A percentile compares a stretch with the other conserved stretches of the same genome.
Conservation (phyloP, 2,329 filamentous ascomycete species). For the Phialophora tarda region DNA sequence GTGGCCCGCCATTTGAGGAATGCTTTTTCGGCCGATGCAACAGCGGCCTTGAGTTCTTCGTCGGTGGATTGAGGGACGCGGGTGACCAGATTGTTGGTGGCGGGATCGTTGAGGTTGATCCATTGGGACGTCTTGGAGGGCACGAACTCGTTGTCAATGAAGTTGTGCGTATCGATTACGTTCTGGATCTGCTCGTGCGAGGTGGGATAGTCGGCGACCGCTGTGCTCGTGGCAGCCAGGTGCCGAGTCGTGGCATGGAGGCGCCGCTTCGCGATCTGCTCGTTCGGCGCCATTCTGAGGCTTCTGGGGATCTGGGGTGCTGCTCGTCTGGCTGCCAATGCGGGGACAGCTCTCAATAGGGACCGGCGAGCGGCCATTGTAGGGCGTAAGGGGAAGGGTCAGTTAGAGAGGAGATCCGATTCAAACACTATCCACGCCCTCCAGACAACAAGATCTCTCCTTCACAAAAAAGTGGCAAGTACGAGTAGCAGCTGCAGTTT, state of each 20-base stretch:
- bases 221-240: slow-evolving; percentile 57
- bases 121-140: slow-evolving; percentile 63
- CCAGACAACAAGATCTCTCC: background rate
- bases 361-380: slow-evolving; percentile 37
- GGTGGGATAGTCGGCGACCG: slow-evolving; percentile 60
- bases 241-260: slow-evolving; percentile 63
- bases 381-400: background rate
- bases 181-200: slow-evolving; percentile 62
- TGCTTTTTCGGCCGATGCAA: slow-evolving; percentile 66
- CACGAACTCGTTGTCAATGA: slow-evolving; percentile 68
- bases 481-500: background rate
- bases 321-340: slow-evolving; percentile 37
- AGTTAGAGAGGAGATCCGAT: background rate
- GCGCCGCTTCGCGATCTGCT: slow-evolving; percentile 37
- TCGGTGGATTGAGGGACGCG: slow-evolving; percentile 70
- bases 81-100: slow-evolving; percentile 70
- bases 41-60: slow-evolving; percentile 66
- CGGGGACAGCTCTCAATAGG: slow-evolving; percentile 35
- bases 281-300: slow-evolving; percentile 38
- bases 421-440: background rate
- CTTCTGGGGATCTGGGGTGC: slow-evolving; percentile 28
- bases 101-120: slow-evolving; percentile 69
- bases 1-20: slow-evolving; percentile 67
- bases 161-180: slow-evolving; percentile 65
- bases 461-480: background rate